A percentile compares a stretch with the other conserved stretches of the same genome.
Conservation (phyloP, 768 basidiomycete species). For the Galerina marginata region DNA sequence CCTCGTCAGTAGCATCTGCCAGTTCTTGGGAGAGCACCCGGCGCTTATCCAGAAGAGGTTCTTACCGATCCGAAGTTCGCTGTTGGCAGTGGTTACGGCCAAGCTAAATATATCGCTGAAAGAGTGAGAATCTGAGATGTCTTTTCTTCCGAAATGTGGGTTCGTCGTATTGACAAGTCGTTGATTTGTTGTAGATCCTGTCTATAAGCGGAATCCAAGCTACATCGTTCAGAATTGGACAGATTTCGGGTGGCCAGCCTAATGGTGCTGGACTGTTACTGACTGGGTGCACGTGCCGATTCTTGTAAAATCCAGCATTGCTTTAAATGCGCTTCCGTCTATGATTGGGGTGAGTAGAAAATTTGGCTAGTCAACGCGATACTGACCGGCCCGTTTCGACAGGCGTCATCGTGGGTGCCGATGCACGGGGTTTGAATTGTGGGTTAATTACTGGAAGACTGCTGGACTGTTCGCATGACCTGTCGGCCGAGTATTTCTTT, state of each 20-base stretch:
- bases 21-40: constrained; percentile 32
- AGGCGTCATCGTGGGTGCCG: constrained; percentile 42
- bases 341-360: constrained; percentile 28
- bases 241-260: constrained; percentile 38
- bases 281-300: constrained; percentile 50
- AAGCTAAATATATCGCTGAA: constrained; percentile 42
- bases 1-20: constrained; percentile 36
- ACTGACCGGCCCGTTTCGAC: not conserved
- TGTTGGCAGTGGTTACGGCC: constrained; percentile 35
- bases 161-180: not conserved
- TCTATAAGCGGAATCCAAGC: constrained; percentile 34
- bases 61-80: constrained; percentile 29
- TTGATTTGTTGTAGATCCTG: constrained; percentile 29
- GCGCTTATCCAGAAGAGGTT: constrained; percentile 39
- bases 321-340: constrained; percentile 33
- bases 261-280: constrained; percentile 44
- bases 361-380: not conserved
- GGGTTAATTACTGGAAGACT: constrained; percentile 42
- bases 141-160: not conserved
- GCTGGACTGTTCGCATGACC: constrained; percentile 1
- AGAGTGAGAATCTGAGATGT: constrained; percentile 39
- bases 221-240: constrained; percentile 41
- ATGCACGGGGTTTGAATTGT: constrained; percentile 30
- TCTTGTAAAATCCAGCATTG: constrained; percentile 39
- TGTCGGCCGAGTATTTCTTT: too few species aligned